Conservation (phyloP, 805 yeast genomes). For the Danielia oregonensis region DNA sequence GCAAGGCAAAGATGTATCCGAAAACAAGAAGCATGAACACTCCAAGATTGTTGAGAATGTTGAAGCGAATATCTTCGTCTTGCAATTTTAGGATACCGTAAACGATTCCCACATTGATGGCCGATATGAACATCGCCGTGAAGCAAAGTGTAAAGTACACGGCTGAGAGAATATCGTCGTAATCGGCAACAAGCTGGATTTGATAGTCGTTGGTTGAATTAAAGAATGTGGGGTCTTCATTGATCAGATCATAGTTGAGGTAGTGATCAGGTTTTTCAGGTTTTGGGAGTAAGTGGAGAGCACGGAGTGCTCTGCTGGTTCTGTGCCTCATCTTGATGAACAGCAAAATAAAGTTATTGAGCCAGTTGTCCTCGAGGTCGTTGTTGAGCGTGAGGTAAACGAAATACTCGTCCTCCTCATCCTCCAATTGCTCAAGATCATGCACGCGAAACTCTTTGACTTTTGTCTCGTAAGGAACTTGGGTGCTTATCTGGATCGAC, state of each 20-base stretch:
- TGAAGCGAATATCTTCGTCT: constrained; percentile 21
- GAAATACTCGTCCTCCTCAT: constrained; percentile 21
- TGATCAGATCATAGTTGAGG: constrained; percentile 29
- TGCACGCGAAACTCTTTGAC: constrained; percentile 1
- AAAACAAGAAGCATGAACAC: constrained; percentile 27
- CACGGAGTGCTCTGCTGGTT: constrained; percentile 7
- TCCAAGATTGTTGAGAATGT: constrained; percentile 28
- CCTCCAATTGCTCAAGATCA: constrained; percentile 15
- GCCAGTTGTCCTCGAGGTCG: constrained; percentile 15
- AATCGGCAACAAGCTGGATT: constrained; percentile 27
- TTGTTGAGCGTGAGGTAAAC: constrained; percentile 19
- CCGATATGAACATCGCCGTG: constrained; percentile 34
- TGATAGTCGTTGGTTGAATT: constrained; percentile 20
- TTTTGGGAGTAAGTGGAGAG: constrained; percentile 4
- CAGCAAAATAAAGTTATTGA: constrained; percentile 19
- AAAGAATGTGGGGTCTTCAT: constrained; percentile 28
- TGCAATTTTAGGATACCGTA: constrained; percentile 26
- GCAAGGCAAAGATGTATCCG: constrained; percentile 30
- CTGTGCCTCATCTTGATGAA: constrained; percentile 22
- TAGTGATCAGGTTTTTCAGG: constrained; percentile 6
- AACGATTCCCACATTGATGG: constrained; percentile 38
- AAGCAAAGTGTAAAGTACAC: constrained; percentile 34
- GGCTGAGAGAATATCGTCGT: constrained; percentile 34
- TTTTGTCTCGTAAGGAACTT: not conserved
- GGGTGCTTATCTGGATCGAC: constrained; percentile 4